Evolutionary conservation across 352 stramenopile genomes (phyloP).

Genomic region (Globisporangium recalcitrans): DNA sequence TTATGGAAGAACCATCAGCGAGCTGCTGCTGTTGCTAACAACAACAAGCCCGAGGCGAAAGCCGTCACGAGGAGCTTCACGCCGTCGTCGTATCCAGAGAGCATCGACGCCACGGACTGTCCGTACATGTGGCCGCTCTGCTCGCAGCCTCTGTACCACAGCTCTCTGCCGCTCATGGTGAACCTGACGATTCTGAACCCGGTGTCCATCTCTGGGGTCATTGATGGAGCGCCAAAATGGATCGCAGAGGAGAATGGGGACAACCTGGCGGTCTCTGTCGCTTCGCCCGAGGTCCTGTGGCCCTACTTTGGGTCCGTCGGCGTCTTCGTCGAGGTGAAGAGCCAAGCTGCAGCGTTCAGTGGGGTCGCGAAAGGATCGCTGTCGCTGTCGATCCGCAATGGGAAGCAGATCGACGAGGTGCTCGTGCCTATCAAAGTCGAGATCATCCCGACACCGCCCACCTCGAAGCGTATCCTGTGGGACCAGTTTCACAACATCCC

Average conservation of each 20-base stretch:
- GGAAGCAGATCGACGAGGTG: conserved; percentile 33
- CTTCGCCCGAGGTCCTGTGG: conserved; percentile 44
- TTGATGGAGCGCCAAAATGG: conserved; percentile 52
- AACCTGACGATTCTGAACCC: conserved; percentile 86
- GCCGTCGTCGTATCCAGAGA: conserved; percentile 54
- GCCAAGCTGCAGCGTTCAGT: conserved; percentile 29
- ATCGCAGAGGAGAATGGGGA: conserved; percentile 42
- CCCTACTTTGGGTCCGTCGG: conserved; percentile 68
- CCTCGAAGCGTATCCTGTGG: conserved; percentile 67
- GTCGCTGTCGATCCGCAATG: conserved; percentile 42
- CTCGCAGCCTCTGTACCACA: conserved; percentile 72
- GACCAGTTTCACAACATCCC: conserved; percentile 87
- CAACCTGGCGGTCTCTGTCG: conserved; percentile 42
- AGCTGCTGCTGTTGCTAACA: conserved; percentile 7
- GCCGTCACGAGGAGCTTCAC: conserved; percentile 2
- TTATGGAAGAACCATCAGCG: conserved; percentile 35
- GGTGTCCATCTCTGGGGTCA: conserved; percentile 34
- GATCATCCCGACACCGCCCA: conserved; percentile 41
- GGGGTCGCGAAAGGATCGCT: conserved; percentile 40
- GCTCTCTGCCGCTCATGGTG: conserved; percentile 62
- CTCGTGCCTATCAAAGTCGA: conserved; percentile 40
- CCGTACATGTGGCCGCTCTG: conserved; percentile 87
- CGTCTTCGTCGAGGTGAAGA: conserved; percentile 64
- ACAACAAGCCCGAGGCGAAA: conserved; percentile 1
- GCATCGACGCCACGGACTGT: conserved; percentile 69